Evolutionary conservation across 1,139 yeast genomes (phyloP).

Genomic region (Tardiomyces blankii): DNA sequence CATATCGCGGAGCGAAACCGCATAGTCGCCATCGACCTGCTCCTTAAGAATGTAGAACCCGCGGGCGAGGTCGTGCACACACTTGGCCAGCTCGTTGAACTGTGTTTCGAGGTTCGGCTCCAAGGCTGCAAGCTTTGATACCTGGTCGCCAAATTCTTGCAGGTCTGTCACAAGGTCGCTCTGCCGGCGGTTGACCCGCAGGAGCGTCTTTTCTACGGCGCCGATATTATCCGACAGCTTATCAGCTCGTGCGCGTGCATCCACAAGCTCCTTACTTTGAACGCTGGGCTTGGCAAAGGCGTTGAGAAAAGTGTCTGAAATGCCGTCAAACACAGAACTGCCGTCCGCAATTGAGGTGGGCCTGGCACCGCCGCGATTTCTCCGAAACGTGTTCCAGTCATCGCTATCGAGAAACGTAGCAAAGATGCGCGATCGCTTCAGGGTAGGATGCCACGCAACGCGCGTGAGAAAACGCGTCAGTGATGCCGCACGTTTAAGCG

Average conservation of each 20-base stretch:
- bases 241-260: conserved; percentile 71
- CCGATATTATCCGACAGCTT: conserved; percentile 73
- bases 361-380: conserved; percentile 31
- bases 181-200: conserved; percentile 62
- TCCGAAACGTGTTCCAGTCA: conserved; percentile 77
- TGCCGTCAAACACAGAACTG: conserved; percentile 39
- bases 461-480: conserved; percentile 66
- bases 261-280: conserved; percentile 71
- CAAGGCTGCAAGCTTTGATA: conserved; percentile 54
- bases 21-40: conserved; percentile 68
- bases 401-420: conserved; percentile 67
- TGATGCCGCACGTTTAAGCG: conserved; percentile 74
- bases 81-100: conserved; percentile 42
- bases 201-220: conserved; percentile 68
- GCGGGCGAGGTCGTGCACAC: conserved; percentile 38
- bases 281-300: conserved; percentile 74
- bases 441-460: conserved; percentile 58
- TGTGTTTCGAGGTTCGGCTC: conserved; percentile 37
- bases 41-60: conserved; percentile 41
- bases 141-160: conserved; percentile 57
- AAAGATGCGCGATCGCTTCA: conserved; percentile 60
- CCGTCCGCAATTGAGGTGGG: conserved; percentile 17
- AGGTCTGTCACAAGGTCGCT: conserved; percentile 65
- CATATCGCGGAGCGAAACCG: conserved; percentile 75
- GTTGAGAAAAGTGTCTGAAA: conserved; percentile 83